Evolutionary conservation across 176 grass and related monocot species (phyloP), one percentile per base, ranked within the genome.

Genomic region (Raddia guianensis): DNA sequence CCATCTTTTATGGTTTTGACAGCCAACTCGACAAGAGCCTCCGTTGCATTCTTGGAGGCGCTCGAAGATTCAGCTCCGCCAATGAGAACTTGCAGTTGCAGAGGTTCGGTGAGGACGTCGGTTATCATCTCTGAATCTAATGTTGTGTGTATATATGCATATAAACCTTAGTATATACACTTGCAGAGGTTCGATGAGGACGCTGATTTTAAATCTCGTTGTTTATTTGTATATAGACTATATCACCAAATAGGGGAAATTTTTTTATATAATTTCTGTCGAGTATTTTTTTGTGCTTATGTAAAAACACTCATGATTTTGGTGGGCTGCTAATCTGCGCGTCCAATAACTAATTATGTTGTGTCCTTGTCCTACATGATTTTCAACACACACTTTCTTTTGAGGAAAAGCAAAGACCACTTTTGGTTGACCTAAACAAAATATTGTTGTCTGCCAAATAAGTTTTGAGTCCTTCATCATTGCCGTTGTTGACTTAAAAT

Each of bases 21-120:
- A 68, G 9, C 19, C 11, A 57, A 49, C 21, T 72, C 80, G 62
- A 84, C 70, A 55, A 0, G 10, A 57, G 76, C 70, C 35, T 66
- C 77, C 19, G 63, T 27, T 61, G 44, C 62, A 67, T 89, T 77
- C 83, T 77, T 85, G 78, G 49, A 77, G 72, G 50, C 12, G 14
- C 43, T 20, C 20, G 2, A 0, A n/a, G 50, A 76, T 19, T 50
- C 32, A 40, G 27, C 63, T 60, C 6, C 63, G 19, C 63, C 34
- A 89, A 66, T 15, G 50, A 56, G 66, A 40, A 48, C 56, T 49
- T 58, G 32, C 42, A 40, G 37, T 3, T 1, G 37, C 37, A 40
- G 72, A 77, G 66, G 49, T 47, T 32, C 10, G 66, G 33, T 27
- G 74, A 77, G 49, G 82, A 66, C 51, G 15, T 66, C 40, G 20